Evolutionary conservation across 352 stramenopile genomes (phyloP), one percentile per base, ranked within the genome.

Genomic region (Globisporangium radiosum): DNA sequence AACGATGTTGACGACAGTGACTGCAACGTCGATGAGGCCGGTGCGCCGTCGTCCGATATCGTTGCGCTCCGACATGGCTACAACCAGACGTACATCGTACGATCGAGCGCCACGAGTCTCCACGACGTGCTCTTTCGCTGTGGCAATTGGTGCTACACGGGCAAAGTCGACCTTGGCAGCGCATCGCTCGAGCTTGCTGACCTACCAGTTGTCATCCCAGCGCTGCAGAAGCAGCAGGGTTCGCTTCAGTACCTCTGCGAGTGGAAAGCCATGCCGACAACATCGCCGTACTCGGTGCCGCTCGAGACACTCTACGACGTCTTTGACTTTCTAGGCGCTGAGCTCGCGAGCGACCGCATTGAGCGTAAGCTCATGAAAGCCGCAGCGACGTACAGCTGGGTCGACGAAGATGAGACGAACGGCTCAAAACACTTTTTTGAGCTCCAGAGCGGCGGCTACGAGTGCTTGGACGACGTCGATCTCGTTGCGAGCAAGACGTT

Each of bases 71-170:
- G 81, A n/a, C 74, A 95, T 17, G 90, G 88, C 47, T 97, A 97
- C 71, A 97, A 96, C 66, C 90, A 97, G 62, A 97, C 91, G 25
- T 97, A 97, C 71, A 80, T 97, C 56, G 83, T 97, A 47, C 77
- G 82, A 33, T 82, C 79, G 39, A 83, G 77, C 62, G 74, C 75
- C 11, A 80, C 62, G 54, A 80, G 76, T 50, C 74, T 94, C 54
- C 83, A 94, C 60, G 78, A 97, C 51, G 90, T 97, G 56, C 81
- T 98, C 57, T 98, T 98, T 66, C 81, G 89, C 48, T 98, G 92
- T 64, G 94, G 94, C 43, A 98, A 98, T 71, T 97, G 88, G 88
- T 98, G 94, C 75, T 98, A 98, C 73, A 83, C 72, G 49, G 93
- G 92, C 38, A 89, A 89, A 63, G 84, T 98, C 14, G 86, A 96